These are phyloP conservation scores for Jackrogersella multiformis DNA, from an alignment of 495 filamentous ascomycete species.

Conservation along the genomic window DNA sequence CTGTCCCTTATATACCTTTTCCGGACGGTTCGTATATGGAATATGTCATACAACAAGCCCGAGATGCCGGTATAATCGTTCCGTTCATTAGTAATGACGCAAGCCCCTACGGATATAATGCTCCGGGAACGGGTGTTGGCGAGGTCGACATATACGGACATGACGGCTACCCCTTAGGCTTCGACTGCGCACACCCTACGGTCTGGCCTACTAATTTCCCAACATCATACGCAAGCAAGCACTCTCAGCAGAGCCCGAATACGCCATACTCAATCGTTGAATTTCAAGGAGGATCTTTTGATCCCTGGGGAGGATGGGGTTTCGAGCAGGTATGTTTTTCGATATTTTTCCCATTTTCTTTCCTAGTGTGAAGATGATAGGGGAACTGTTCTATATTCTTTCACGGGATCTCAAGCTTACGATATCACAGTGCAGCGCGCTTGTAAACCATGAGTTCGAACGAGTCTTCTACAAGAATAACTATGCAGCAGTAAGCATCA, in stretches of 20 bases:
- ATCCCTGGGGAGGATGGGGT: constrained; percentile 77
- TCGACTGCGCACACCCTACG: constrained; percentile 64
- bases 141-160: constrained; percentile 82
- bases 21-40: constrained; percentile 73
- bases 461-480: constrained; percentile 85
- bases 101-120: constrained; percentile 63
- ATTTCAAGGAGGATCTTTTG: constrained; percentile 81
- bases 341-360: not conserved
- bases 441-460: constrained; percentile 76
- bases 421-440: constrained; percentile 58
- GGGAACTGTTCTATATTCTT: not conserved
- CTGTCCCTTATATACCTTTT: constrained; percentile 42
- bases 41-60: constrained; percentile 72
- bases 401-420: constrained; percentile 2
- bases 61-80: constrained; percentile 74
- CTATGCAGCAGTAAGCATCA: constrained; percentile 68
- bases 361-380: not conserved
- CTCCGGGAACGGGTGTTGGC: constrained; percentile 69
- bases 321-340: constrained; percentile 57
- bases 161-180: constrained; percentile 76
- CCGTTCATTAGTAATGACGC: constrained; percentile 84
- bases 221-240: constrained; percentile 54
- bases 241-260: constrained; percentile 66
- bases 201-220: constrained; percentile 62
- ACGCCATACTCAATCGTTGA: constrained; percentile 77